Evolutionary conservation across 345 rosid genomes (phyloP), one percentile per base, ranked within the genome.

Genomic region (Theobroma cacao): DNA sequence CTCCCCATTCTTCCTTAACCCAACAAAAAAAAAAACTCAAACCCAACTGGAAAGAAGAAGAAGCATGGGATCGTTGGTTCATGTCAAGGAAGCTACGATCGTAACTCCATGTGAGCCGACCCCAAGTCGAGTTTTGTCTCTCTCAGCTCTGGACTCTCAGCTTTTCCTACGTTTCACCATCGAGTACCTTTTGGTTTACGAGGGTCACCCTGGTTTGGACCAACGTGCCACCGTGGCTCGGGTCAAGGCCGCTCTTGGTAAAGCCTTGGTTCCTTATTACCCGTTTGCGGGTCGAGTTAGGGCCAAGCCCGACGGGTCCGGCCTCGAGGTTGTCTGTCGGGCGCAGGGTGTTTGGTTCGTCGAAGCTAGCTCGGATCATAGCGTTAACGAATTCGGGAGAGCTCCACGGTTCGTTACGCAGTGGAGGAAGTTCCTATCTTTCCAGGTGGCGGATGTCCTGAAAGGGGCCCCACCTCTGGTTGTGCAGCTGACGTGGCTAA

Each of bases 131-230:
- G 64, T 91, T 69, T 89, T 94, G 24, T 53, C 92, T 66, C 93
- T 94, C 47, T 94, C 98, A 9, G 86, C 94, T 75, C 89, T 94
- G 36, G 98, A 94, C 81, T 91, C 98, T 45, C 98, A 94, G 83
- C 97, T 89, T 72, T 94, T 94, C 80, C 85, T 93, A 45, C 97
- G 98, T 40, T 94, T 93, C 90, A 91, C 97, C 55, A 77, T 89
- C 3, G 98, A 94, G 61, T 93, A 89, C 78, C 93, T 94, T 61
- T 79, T 94, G 58, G 81, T 91, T 53, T 94, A 84, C 84, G 77
- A 76, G 64, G 68, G 87, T 17, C 75, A 61, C 14, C 82, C 90
- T 45, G 85, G 82, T 36, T 62, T 80, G 3, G 83, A 86, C 86
- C 87, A 77, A 6, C 40, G 20, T 18, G 75, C 70, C 40, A 75